Conservation (phyloP, 352 stramenopile genomes). For the Pythium sukuiense region DNA sequence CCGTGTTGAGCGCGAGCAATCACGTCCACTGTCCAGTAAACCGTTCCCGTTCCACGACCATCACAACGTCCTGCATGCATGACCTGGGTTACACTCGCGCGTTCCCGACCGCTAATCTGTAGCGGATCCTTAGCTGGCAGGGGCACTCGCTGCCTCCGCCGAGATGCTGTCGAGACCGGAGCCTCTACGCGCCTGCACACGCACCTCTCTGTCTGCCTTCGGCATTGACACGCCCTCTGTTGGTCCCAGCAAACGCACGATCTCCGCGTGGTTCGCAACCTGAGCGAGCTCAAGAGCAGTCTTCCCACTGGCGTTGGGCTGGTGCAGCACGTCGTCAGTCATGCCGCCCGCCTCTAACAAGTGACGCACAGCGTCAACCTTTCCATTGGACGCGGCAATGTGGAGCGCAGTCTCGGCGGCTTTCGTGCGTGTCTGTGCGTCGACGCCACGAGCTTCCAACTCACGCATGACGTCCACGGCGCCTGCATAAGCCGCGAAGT, state of each 20-base stretch:
- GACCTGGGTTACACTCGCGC: neutral
- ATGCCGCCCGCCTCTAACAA: neutral
- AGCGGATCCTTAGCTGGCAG: neutral
- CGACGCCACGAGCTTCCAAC: conserved; percentile 12
- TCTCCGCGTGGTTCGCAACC: conserved; percentile 1
- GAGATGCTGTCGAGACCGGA: conserved; percentile 3
- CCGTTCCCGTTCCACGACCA: conserved; percentile 3
- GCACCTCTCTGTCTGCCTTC: neutral
- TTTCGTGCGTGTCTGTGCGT: conserved; percentile 13
- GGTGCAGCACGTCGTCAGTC: neutral
- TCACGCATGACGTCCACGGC: conserved; percentile 5
- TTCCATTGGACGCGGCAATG: conserved; percentile 11
- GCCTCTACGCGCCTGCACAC: neutral
- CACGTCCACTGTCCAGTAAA: conserved; percentile 1
- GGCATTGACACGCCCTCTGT: neutral
- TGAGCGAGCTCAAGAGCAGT: neutral
- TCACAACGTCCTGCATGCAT: neutral
- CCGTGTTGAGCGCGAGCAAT: neutral
- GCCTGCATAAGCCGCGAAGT: conserved; percentile 57
- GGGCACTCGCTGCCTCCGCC: conserved; percentile 3
- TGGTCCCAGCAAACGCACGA: conserved; percentile 1
- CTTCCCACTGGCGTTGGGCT: neutral
- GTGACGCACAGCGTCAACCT: neutral
- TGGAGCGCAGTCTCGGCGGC: conserved; percentile 20
- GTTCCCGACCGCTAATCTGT: too few relatives aligned